phyloP scores from a whole-genome alignment of 139 green algal species.

The Limnomonas spitsbergensis region DNA sequence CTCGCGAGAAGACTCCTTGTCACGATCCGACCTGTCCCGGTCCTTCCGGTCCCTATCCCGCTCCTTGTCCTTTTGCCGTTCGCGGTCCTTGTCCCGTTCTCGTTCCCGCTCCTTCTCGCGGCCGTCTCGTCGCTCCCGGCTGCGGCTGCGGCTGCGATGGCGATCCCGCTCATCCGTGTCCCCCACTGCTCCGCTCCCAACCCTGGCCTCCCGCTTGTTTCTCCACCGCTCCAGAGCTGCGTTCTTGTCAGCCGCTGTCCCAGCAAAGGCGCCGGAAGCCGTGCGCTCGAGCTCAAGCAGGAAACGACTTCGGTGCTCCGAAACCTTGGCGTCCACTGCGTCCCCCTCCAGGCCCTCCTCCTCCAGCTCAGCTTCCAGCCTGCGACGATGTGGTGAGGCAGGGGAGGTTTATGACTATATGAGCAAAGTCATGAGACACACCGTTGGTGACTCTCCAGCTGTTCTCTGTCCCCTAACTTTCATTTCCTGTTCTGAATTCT shows the following conservation, averaged over 20 bases:
- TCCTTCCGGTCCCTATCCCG: not conserved
- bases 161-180: not conserved
- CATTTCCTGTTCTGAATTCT: no score
- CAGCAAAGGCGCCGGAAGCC: not conserved
- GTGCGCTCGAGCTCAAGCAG: not conserved
- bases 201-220: conserved; percentile 2
- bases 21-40: not conserved
- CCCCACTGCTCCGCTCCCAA: not conserved
- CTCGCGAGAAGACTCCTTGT: conserved; percentile 1
- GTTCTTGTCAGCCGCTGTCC: not conserved
- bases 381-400: not conserved
- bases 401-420: no score
- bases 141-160: not conserved
- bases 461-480: no score
- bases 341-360: not conserved
- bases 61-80: not conserved
- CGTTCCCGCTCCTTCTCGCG: not conserved
- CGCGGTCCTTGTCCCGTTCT: not conserved
- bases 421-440: no score
- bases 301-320: not conserved
- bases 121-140: not conserved
- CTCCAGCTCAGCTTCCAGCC: conserved; percentile 8
- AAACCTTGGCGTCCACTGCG: not conserved
- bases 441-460: no score
- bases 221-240: not conserved